These are phyloP conservation scores for Periconia macrospinosa DNA, from an alignment of 2,329 filamentous ascomycete species.

Conservation along the genomic window DNA sequence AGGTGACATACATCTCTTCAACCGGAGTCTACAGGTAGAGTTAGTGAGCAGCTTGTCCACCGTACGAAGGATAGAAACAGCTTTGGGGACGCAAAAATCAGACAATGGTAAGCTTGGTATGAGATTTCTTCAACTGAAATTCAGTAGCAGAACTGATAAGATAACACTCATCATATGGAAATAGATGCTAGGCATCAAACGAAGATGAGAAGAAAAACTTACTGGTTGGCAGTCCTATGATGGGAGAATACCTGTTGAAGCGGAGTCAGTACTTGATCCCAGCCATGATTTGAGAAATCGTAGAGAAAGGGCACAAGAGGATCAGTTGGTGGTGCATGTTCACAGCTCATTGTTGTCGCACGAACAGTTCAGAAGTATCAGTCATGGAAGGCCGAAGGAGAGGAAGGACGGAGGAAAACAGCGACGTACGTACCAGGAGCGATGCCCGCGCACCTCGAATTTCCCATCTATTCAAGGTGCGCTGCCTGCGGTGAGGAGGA, in stretches of 20 bases:
- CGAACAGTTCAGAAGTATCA: conserved; percentile 58
- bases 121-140: conserved; percentile 59
- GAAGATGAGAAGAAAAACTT: conserved; percentile 11
- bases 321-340: conserved; percentile 66
- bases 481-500: conserved; percentile 13
- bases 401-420: neutral
- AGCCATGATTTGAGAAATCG: conserved; percentile 6
- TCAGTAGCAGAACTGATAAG: conserved; percentile 67
- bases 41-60: conserved; percentile 15
- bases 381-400: conserved; percentile 44
- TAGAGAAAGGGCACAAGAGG: conserved; percentile 7
- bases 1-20: neutral
- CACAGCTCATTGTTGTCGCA: conserved; percentile 60
- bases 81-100: conserved; percentile 37
- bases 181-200: neutral
- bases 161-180: conserved; percentile 42
- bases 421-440: conserved; percentile 27
- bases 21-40: conserved; percentile 8
- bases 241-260: conserved; percentile 7
- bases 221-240: conserved; percentile 8
- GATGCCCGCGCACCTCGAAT: conserved; percentile 9
- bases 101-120: conserved; percentile 60
- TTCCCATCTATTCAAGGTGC: conserved; percentile 1
- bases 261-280: conserved; percentile 21
- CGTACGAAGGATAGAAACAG: neutral